Conservation (phyloP, 2,329 filamentous ascomycete species). For the Sclerotinia sclerotiorum region DNA sequence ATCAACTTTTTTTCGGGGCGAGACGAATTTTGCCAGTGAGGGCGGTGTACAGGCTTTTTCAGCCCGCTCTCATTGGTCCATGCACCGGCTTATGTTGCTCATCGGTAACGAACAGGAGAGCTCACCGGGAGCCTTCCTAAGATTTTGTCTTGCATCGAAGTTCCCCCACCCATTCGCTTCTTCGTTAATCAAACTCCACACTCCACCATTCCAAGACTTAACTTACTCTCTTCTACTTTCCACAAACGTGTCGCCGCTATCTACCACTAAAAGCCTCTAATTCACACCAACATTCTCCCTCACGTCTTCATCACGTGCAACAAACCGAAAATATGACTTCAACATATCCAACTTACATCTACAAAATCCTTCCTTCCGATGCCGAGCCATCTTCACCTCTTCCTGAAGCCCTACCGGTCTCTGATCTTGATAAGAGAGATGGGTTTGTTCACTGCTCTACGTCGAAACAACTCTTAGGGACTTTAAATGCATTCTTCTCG, state of each 20-base stretch:
- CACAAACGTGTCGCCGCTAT: too few relatives aligned
- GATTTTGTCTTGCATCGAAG: not conserved
- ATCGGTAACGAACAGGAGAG: not conserved
- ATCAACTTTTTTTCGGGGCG: slow-evolving; percentile 21
- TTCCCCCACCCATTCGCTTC: not conserved
- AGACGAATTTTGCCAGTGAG: slow-evolving; percentile 1
- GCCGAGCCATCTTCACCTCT: slow-evolving; percentile 32
- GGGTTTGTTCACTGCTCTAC: slow-evolving; percentile 37
- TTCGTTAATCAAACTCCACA: not conserved
- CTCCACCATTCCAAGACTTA: not conserved
- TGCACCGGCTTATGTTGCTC: not conserved
- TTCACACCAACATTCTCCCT: not conserved
- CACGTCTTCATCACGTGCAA: not conserved
- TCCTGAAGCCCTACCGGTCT: slow-evolving; percentile 35
- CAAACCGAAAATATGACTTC: slow-evolving; percentile 27
- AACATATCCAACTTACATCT: slow-evolving; percentile 36
- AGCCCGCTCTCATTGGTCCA: slow-evolving; percentile 2
- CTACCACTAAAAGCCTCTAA: not conserved
- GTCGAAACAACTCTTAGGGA: slow-evolving; percentile 34
- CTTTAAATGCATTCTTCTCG: slow-evolving; percentile 36
- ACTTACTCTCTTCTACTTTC: too few relatives aligned
- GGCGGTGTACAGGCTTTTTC: not conserved
- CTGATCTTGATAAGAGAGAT: slow-evolving; percentile 35
- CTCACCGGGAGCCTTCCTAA: not conserved
- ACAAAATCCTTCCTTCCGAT: slow-evolving; percentile 38